These are phyloP conservation scores for Fusarium liriodendri DNA, from an alignment of 2,329 filamentous ascomycete species.

Conservation along the genomic window DNA sequence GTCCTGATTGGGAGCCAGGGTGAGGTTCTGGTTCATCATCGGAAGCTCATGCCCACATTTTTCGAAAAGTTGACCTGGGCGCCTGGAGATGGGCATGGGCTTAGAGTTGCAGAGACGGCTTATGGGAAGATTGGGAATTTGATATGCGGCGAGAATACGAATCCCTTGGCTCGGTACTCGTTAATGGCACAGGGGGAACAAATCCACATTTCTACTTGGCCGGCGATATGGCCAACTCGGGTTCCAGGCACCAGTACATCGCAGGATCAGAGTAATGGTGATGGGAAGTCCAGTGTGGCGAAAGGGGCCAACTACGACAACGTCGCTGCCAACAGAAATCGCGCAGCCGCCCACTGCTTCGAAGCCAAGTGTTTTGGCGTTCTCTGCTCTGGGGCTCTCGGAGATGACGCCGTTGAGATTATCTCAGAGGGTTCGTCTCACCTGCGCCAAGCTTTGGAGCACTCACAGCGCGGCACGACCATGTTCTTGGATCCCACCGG, in stretches of 20 bases:
- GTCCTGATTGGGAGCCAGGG: slow-evolving; percentile 58
- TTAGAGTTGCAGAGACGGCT: slow-evolving; percentile 57
- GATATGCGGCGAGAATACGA: slow-evolving; percentile 70
- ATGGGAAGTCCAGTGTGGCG: accelerated
- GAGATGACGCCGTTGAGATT: slow-evolving; percentile 51
- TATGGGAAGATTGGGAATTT: slow-evolving; percentile 61
- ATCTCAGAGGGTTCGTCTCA: slow-evolving; percentile 46
- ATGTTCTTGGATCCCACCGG: slow-evolving; percentile 65
- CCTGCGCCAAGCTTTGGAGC: slow-evolving; percentile 48
- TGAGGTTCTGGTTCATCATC: slow-evolving; percentile 60
- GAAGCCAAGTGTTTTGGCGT: slow-evolving; percentile 68
- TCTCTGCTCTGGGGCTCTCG: slow-evolving; percentile 58
- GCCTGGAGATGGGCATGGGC: slow-evolving; percentile 62
- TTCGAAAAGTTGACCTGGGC: slow-evolving; percentile 68
- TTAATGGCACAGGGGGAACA: slow-evolving; percentile 67
- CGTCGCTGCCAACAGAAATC: slow-evolving; percentile 61
- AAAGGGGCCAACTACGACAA: slow-evolving; percentile 62
- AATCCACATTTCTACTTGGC: slow-evolving; percentile 67
- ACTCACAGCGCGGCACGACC: slow-evolving; percentile 56
- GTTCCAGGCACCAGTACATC: not conserved
- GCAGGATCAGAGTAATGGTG: not conserved
- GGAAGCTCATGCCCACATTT: slow-evolving; percentile 67
- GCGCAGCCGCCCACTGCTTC: slow-evolving; percentile 67
- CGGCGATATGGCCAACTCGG: slow-evolving; percentile 64
- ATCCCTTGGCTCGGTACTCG: slow-evolving; percentile 63